These are phyloP conservation scores for Penicillium cinerascens DNA, from an alignment of 495 filamentous ascomycete species.

Conservation along the genomic window DNA sequence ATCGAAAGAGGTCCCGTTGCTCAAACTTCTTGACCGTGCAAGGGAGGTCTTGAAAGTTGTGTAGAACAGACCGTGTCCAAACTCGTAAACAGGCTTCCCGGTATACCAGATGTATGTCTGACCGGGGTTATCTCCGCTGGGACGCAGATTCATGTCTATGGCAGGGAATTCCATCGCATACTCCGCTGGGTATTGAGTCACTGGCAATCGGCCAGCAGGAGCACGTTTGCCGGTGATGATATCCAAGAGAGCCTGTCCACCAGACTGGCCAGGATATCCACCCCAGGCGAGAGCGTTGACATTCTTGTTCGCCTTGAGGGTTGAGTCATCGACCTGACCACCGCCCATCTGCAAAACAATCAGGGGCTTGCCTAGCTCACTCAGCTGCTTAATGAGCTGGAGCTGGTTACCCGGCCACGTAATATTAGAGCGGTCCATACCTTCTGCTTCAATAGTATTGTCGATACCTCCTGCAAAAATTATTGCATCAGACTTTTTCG, in stretches of 20 bases:
- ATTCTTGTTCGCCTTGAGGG: conserved; percentile 47
- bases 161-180: conserved; percentile 53
- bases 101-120: conserved; percentile 64
- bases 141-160: conserved; percentile 55
- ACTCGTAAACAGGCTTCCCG: conserved; percentile 49
- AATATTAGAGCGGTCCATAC: conserved; percentile 51
- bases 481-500: conserved; percentile 50
- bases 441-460: conserved; percentile 53
- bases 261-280: conserved; percentile 59
- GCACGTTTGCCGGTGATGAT: conserved; percentile 51
- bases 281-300: conserved; percentile 55
- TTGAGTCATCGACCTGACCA: conserved; percentile 53
- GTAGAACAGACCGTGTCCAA: conserved; percentile 55
- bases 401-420: conserved; percentile 57
- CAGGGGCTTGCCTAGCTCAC: conserved; percentile 49
- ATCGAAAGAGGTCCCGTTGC: conserved; percentile 15
- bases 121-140: conserved; percentile 40
- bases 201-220: conserved; percentile 55
- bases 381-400: conserved; percentile 50
- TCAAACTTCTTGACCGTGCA: conserved; percentile 1
- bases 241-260: conserved; percentile 52
- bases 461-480: conserved; percentile 59
- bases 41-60: conserved; percentile 42
- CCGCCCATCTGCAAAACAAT: conserved; percentile 60
- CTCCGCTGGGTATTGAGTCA: conserved; percentile 55